phyloP scores from a whole-genome alignment of 306 rosid genomes.

The Ceratonia siliqua region DNA sequence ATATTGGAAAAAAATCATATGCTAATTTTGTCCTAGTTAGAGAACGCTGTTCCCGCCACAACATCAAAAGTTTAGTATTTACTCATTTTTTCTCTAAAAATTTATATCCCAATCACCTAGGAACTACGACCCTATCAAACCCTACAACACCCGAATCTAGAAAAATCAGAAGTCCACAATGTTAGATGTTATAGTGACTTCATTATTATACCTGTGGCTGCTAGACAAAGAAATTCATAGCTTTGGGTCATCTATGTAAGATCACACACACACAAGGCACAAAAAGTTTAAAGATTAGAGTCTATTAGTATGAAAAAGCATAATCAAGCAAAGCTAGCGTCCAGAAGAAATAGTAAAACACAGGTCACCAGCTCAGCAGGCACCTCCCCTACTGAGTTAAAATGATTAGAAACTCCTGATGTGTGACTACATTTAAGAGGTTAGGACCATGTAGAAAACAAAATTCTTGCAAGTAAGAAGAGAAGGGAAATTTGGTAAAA shows the following conservation, averaged over 20 bases:
- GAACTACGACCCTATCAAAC: not conserved
- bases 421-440: not conserved
- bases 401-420: not conserved
- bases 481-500: not conserved
- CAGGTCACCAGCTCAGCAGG: not conserved
- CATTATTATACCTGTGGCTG: not conserved
- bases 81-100: not conserved
- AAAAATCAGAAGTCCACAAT: conserved; percentile 9
- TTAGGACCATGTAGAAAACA: conserved; percentile 25
- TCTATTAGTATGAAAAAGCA: not conserved
- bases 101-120: not conserved
- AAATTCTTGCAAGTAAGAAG: not conserved
- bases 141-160: conserved; percentile 8
- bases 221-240: conserved; percentile 18
- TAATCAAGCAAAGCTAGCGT: not conserved
- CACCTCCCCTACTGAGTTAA: conserved; percentile 10
- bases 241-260: not conserved
- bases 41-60: not conserved
- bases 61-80: conserved; percentile 8
- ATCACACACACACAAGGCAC: not conserved
- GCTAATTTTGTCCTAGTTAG: not conserved
- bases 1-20: not conserved
- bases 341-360: conserved; percentile 9
- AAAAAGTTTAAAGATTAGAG: not conserved
- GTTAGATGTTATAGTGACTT: conserved; percentile 2